Evolutionary conservation across 2,329 filamentous ascomycete species (phyloP).

Genomic region (Ilyonectria robusta): DNA sequence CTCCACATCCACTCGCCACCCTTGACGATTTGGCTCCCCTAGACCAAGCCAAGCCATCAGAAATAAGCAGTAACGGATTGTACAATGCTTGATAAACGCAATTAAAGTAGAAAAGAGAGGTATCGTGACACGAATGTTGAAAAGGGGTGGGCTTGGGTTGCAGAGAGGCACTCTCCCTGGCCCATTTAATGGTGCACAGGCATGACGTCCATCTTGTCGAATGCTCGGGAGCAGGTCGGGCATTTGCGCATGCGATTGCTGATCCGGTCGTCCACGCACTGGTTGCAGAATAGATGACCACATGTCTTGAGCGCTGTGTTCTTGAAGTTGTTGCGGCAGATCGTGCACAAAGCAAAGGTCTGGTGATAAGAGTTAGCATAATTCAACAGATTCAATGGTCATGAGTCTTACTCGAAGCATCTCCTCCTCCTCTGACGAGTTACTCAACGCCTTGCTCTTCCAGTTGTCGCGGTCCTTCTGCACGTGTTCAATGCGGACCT

Average conservation of each 20-base stretch:
- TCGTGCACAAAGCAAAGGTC: slow-evolving; percentile 78
- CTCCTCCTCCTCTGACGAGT: slow-evolving; percentile 86
- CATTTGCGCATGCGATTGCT: slow-evolving; percentile 94
- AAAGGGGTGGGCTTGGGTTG: slow-evolving; percentile 30
- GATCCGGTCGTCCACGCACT: slow-evolving; percentile 91
- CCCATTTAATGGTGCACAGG: slow-evolving; percentile 66
- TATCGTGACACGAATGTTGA: slow-evolving; percentile 40
- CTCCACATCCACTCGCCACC: slow-evolving; percentile 25
- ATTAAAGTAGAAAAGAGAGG: slow-evolving; percentile 45
- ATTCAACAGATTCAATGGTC: not conserved
- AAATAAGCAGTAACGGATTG: slow-evolving; percentile 33
- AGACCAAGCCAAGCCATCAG: slow-evolving; percentile 25
- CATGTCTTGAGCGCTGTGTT: slow-evolving; percentile 94
- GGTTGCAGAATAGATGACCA: slow-evolving; percentile 93
- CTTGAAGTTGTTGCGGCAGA: slow-evolving; percentile 94
- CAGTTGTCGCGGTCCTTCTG: slow-evolving; percentile 88
- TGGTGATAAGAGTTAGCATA: slow-evolving; percentile 45
- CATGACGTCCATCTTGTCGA: slow-evolving; percentile 94
- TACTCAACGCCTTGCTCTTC: slow-evolving; percentile 86
- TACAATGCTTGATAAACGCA: slow-evolving; percentile 41
- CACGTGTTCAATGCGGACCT: slow-evolving; percentile 81
- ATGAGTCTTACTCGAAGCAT: slow-evolving; percentile 82
- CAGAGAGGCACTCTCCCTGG: slow-evolving; percentile 1
- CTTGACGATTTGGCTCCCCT: slow-evolving; percentile 7
- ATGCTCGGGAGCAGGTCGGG: slow-evolving; percentile 91